These are phyloP conservation scores for Clavispora vitiphila DNA, from an alignment of 805 yeast species.

Conservation along the genomic window DNA sequence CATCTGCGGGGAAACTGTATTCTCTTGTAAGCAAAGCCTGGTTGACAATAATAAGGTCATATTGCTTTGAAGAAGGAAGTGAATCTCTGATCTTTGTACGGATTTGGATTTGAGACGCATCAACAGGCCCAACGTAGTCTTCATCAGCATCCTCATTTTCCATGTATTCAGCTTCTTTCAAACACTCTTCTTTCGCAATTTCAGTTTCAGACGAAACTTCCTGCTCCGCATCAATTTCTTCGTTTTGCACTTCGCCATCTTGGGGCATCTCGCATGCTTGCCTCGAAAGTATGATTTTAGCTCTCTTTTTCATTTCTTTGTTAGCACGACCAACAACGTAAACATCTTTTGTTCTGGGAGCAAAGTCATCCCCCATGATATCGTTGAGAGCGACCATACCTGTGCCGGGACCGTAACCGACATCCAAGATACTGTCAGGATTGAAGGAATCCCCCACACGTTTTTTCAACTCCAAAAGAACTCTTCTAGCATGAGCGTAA, in stretches of 20 bases:
- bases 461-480: conserved; percentile 56
- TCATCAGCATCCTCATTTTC: conserved; percentile 9
- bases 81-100: conserved; percentile 52
- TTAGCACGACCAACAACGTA: conserved; percentile 59
- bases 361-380: conserved; percentile 60
- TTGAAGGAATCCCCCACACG: conserved; percentile 52
- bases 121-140: conserved; percentile 42
- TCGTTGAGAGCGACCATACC: conserved; percentile 89
- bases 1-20: conserved; percentile 62
- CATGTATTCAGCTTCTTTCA: conserved; percentile 1
- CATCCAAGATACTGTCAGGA: conserved; percentile 68
- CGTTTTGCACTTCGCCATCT: conserved; percentile 5
- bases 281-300: conserved; percentile 68
- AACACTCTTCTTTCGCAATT: conserved; percentile 4
- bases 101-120: conserved; percentile 50
- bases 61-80: conserved; percentile 49
- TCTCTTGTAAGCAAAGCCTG: conserved; percentile 67
- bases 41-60: conserved; percentile 78
- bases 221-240: conserved; percentile 12
- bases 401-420: conserved; percentile 88
- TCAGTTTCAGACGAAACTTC: conserved; percentile 9
- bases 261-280: conserved; percentile 46
- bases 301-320: conserved; percentile 70
- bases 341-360: conserved; percentile 62
- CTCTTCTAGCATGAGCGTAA: conserved; percentile 65